Evolutionary conservation across 768 basidiomycete genomes (phyloP).

Genomic region (Leccinellum albellum): DNA sequence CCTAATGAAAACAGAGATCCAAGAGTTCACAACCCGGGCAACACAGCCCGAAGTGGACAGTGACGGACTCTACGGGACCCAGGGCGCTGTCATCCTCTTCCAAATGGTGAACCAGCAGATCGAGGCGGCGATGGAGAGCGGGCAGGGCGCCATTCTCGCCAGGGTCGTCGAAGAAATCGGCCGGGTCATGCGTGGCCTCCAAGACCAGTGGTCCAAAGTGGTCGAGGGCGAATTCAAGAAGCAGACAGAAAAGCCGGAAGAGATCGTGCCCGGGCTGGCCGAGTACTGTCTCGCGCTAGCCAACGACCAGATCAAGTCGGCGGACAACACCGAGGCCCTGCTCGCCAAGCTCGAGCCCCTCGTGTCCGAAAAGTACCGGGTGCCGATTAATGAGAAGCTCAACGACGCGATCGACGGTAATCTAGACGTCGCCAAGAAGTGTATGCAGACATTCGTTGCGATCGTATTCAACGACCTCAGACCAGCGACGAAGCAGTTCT

Average conservation of each 20-base stretch:
- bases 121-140: constrained; percentile 92
- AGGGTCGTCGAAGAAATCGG: constrained; percentile 85
- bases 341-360: constrained; percentile 83
- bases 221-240: constrained; percentile 85
- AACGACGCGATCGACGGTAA: constrained; percentile 99
- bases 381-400: constrained; percentile 75
- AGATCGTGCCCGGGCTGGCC: constrained; percentile 81
- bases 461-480: constrained; percentile 94
- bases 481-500: constrained; percentile 78
- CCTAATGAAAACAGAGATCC: constrained; percentile 86
- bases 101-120: constrained; percentile 98
- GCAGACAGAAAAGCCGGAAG: constrained; percentile 84
- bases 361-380: constrained; percentile 89
- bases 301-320: constrained; percentile 96
- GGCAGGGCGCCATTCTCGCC: constrained; percentile 89
- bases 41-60: constrained; percentile 86
- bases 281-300: constrained; percentile 96
- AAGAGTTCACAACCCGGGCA: constrained; percentile 77
- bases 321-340: constrained; percentile 88
- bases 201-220: constrained; percentile 82
- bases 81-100: constrained; percentile 93
- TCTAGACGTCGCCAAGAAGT: constrained; percentile 96
- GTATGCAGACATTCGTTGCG: constrained; percentile 90
- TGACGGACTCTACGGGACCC: constrained; percentile 86
- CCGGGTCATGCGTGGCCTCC: constrained; percentile 84